These are phyloP conservation scores for Coemansia sp. DNA, from an alignment of 192 early-diverging fungal species.

Conservation along the genomic window DNA sequence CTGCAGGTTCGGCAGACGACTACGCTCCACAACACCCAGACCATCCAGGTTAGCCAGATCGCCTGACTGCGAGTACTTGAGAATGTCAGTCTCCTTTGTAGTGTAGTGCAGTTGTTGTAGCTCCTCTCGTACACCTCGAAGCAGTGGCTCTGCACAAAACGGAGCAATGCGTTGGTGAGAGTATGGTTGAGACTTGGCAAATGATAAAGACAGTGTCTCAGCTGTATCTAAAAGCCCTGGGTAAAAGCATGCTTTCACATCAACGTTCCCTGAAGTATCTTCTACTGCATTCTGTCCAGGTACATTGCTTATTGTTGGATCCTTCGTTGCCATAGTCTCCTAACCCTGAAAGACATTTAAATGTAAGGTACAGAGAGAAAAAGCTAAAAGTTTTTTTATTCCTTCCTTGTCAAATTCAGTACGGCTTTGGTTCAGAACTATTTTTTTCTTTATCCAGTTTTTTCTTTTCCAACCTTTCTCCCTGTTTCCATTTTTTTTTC, in stretches of 20 bases:
- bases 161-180: slow-evolving; percentile 62
- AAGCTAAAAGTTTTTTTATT: too few species aligned
- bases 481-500: neutral
- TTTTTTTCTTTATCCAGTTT: too few species aligned
- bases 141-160: slow-evolving; percentile 61
- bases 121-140: slow-evolving; percentile 65
- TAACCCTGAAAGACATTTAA: too few species aligned
- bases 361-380: too few species aligned
- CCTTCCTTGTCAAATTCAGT: too few species aligned
- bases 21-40: slow-evolving; percentile 58
- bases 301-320: too few species aligned
- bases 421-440: too few species aligned
- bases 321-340: too few species aligned
- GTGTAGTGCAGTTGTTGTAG: slow-evolving; percentile 64
- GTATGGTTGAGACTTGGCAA: slow-evolving; percentile 58
- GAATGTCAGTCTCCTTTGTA: slow-evolving; percentile 84
- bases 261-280: too few species aligned
- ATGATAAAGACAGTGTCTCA: slow-evolving; percentile 13
- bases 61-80: slow-evolving; percentile 78
- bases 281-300: too few species aligned
- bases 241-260: slow-evolving; percentile 22
- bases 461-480: too few species aligned
- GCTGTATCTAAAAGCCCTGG: slow-evolving; percentile 27
- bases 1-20: slow-evolving; percentile 57
- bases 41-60: slow-evolving; percentile 83